These are phyloP conservation scores for Torrubiellomyces zombiae DNA, from an alignment of 2,329 filamentous ascomycete genomes.

Conservation along the genomic window DNA sequence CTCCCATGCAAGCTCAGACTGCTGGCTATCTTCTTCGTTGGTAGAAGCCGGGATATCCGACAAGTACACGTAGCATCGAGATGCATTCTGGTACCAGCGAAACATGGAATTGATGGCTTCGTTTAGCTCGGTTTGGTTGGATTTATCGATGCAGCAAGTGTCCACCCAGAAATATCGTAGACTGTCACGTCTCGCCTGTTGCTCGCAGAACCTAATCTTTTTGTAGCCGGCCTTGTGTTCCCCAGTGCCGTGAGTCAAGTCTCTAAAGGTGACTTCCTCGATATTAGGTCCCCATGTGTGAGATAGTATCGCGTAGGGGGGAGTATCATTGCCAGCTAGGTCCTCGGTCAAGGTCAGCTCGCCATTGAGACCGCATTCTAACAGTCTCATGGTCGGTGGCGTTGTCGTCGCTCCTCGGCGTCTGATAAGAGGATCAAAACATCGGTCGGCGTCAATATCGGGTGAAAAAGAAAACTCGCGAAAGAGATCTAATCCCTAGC, in stretches of 20 bases:
- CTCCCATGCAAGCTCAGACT: no score
- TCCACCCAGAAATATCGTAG: conserved; percentile 7
- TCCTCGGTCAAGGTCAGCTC: no score
- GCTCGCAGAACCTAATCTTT: conserved; percentile 6
- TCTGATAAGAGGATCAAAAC: no score
- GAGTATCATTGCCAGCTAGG: no score
- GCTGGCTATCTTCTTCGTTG: not conserved
- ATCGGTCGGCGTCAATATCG: no score
- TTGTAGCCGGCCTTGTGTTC: conserved; percentile 3
- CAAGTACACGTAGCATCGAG: conserved; percentile 7
- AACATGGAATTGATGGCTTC: conserved; percentile 5
- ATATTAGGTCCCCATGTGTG: conserved; percentile 8
- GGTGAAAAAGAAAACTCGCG: no score
- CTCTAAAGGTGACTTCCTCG: conserved; percentile 6
- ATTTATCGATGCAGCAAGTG: conserved; percentile 8
- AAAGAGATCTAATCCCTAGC: no score
- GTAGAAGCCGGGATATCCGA: conserved; percentile 3
- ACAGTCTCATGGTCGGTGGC: no score
- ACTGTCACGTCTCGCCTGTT: conserved; percentile 3
- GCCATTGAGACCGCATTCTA: no score
- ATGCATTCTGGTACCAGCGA: conserved; percentile 6
- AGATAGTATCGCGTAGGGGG: conserved; percentile 8
- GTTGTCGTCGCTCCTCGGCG: no score
- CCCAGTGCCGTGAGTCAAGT: conserved; percentile 3
- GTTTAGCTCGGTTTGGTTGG: conserved; percentile 3